Percentiles rank a stretch among this genome's conserved stretches.
Evolutionary conservation across 129 eudicot genomes (phyloP).

Genomic region (Scalesia atractyloides): DNA sequence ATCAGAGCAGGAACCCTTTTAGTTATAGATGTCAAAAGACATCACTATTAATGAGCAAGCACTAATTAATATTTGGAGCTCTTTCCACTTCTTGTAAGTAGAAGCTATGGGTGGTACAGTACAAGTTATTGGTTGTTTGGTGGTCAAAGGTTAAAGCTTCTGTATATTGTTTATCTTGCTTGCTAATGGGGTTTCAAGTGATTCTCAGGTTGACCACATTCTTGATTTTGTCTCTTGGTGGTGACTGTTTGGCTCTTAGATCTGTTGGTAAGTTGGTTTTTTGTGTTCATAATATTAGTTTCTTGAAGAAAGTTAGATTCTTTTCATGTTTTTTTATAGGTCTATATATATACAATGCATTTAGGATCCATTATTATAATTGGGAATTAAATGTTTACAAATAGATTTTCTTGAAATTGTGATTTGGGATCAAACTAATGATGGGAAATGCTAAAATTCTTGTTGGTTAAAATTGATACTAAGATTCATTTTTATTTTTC

Average conservation of each 20-base stretch:
- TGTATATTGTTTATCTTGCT: constrained; percentile 25
- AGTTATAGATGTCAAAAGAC: constrained; percentile 20
- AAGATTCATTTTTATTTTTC: constrained; percentile 9
- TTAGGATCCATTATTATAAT: constrained; percentile 13
- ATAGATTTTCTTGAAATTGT: constrained; percentile 22
- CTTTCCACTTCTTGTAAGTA: not conserved
- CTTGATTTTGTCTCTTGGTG: constrained; percentile 42
- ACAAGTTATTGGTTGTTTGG: constrained; percentile 30
- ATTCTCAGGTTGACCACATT: constrained; percentile 38
- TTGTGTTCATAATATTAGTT: constrained; percentile 2
- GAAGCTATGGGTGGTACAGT: constrained; percentile 32
- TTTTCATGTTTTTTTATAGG: not conserved
- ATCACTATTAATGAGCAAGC: constrained; percentile 33
- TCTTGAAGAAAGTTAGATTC: constrained; percentile 6
- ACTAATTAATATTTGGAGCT: constrained; percentile 24
- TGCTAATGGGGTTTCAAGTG: constrained; percentile 57
- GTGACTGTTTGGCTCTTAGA: constrained; percentile 42
- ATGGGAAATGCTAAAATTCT: constrained; percentile 10
- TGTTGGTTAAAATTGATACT: not conserved
- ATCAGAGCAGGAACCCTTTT: constrained; percentile 16
- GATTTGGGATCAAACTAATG: constrained; percentile 14
- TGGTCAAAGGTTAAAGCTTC: constrained; percentile 31
- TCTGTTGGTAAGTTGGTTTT: constrained; percentile 64
- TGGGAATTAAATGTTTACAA: constrained; percentile 2
- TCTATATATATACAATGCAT: not conserved